Percentiles rank a stretch among this genome's conserved stretches.
These are phyloP conservation scores for Plasmopara halstedii DNA, from an alignment of 352 stramenopile genomes.

Conservation along the genomic window DNA sequence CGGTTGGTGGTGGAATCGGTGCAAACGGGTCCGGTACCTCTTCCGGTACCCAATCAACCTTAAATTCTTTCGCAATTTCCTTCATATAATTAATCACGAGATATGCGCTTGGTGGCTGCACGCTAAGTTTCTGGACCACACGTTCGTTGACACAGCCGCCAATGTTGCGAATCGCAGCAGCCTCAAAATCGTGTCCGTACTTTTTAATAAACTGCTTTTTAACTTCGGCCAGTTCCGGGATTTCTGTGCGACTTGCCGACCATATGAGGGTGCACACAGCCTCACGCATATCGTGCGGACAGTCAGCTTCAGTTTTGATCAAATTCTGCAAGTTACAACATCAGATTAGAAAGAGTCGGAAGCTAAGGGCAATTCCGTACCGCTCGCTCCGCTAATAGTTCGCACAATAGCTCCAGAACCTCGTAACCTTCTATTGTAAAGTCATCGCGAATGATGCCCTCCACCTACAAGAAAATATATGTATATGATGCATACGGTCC, in stretches of 20 bases:
- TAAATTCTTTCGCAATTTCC: slow-evolving; percentile 92
- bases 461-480: slow-evolving; percentile 59
- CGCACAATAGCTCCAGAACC: slow-evolving; percentile 91
- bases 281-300: slow-evolving; percentile 90
- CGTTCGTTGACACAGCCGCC: slow-evolving; percentile 87
- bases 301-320: slow-evolving; percentile 87
- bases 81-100: slow-evolving; percentile 95
- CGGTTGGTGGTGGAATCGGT: slow-evolving; percentile 86
- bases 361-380: slow-evolving; percentile 24
- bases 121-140: slow-evolving; percentile 91
- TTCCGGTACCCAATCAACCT: slow-evolving; percentile 90
- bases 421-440: slow-evolving; percentile 95
- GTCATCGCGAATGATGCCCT: slow-evolving; percentile 93
- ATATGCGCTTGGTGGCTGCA: slow-evolving; percentile 90
- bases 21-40: slow-evolving; percentile 67
- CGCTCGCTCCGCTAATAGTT: slow-evolving; percentile 89
- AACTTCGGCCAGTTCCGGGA: slow-evolving; percentile 89
- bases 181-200: slow-evolving; percentile 84
- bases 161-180: slow-evolving; percentile 76
- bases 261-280: slow-evolving; percentile 93
- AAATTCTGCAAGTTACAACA: slow-evolving; percentile 47
- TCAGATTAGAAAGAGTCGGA: neutral
- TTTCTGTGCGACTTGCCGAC: slow-evolving; percentile 85
- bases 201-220: slow-evolving; percentile 87
- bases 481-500: neutral